These are phyloP conservation scores for Fraxinus excelsior DNA, from an alignment of 257 asterid species.

Conservation along the genomic window DNA sequence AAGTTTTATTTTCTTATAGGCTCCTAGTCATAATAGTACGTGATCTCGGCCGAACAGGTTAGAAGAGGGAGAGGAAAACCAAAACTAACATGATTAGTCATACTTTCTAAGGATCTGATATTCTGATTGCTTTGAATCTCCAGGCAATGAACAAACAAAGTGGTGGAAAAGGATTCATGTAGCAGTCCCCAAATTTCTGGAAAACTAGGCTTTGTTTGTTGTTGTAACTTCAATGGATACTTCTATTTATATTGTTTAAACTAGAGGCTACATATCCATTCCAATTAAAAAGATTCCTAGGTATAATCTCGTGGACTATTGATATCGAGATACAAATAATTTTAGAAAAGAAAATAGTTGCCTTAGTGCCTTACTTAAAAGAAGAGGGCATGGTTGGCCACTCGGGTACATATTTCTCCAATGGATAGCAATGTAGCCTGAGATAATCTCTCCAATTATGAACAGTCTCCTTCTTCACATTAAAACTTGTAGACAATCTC, in stretches of 20 bases:
- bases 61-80: neutral
- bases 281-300: neutral
- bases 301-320: neutral
- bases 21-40: neutral
- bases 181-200: neutral
- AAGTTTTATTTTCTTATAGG: neutral
- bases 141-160: neutral
- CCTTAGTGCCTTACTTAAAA: constrained; percentile 45
- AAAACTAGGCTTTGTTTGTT: neutral
- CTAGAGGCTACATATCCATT: neutral
- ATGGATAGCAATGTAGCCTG: constrained; percentile 61
- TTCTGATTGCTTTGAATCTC: neutral
- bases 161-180: neutral
- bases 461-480: constrained; percentile 58
- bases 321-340: too few species aligned
- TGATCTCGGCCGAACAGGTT: neutral
- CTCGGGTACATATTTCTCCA: constrained; percentile 59
- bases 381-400: constrained; percentile 60
- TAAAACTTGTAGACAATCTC: constrained; percentile 58
- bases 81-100: neutral
- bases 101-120: neutral
- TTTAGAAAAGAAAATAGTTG: neutral
- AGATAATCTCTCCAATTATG: constrained; percentile 68
- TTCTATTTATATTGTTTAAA: neutral
- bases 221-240: neutral